phyloP scores from a whole-genome alignment of 352 stramenopile genomes.

The Pythium brachiatum region DNA sequence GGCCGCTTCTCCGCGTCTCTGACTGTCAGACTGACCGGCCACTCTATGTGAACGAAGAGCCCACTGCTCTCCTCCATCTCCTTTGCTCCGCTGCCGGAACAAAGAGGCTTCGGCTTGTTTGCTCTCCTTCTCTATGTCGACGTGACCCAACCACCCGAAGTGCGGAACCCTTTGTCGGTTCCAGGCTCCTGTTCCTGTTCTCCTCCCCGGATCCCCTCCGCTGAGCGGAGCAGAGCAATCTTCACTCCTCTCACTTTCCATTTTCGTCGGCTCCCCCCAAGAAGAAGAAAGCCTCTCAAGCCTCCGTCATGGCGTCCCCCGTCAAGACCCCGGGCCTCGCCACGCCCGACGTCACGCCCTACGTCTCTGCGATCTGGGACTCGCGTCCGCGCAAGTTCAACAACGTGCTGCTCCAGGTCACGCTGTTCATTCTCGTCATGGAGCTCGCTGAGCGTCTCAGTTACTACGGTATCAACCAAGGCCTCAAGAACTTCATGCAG shows the following conservation, averaged over 20 bases:
- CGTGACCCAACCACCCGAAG: background rate
- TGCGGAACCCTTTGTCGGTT: too few relatives aligned
- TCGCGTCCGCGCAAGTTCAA: conserved; percentile 45
- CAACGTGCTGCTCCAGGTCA: conserved; percentile 60
- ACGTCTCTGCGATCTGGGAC: conserved; percentile 40
- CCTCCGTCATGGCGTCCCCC: background rate
- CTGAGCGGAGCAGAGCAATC: too few relatives aligned
- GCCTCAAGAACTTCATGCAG: conserved; percentile 83
- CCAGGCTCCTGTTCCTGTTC: too few relatives aligned
- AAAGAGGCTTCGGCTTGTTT: conserved; percentile 1
- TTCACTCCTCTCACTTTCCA: background rate
- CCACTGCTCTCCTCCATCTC: background rate
- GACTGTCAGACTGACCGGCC: background rate
- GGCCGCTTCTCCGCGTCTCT: too few relatives aligned
- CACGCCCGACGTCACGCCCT: conserved; percentile 16
- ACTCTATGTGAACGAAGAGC: background rate
- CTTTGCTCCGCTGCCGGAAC: background rate
- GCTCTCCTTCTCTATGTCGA: background rate
- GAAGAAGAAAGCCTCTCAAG: background rate
- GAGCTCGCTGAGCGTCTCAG: conserved; percentile 66
- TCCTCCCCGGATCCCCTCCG: background rate
- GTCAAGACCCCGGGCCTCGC: conserved; percentile 19
- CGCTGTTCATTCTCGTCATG: conserved; percentile 56
- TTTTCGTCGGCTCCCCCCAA: background rate
- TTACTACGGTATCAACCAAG: conserved; percentile 89